A percentile compares a stretch with the other conserved stretches of the same genome.
Evolutionary conservation across 192 early-diverging fungal species (phyloP).

Genomic region (Coemansia sp.): DNA sequence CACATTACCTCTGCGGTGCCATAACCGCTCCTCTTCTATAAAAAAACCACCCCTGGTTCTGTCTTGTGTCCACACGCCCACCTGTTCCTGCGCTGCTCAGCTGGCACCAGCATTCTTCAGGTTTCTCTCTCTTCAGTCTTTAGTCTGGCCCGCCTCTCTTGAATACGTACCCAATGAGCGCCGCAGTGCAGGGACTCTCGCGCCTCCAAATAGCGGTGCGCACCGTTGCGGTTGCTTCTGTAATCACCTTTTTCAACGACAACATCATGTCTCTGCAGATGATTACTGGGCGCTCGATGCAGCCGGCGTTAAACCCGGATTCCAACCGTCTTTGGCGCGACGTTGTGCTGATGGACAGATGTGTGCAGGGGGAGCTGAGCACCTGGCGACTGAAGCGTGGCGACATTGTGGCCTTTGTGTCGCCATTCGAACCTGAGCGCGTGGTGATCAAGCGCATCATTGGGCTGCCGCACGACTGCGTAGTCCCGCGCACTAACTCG

Average conservation of each 20-base stretch:
- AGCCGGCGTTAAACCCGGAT: conserved; percentile 79
- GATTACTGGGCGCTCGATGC: conserved; percentile 59
- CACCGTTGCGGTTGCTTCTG: conserved; percentile 19
- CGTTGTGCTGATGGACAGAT: conserved; percentile 68
- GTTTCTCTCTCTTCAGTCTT: background rate
- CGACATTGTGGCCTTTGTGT: conserved; percentile 68
- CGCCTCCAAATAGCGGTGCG: conserved; percentile 13
- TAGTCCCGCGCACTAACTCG: conserved; percentile 34
- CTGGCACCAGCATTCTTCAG: background rate
- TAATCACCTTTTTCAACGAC: conserved; percentile 35
- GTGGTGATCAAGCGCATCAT: conserved; percentile 84
- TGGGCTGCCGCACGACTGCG: conserved; percentile 77
- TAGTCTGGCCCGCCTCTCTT: background rate
- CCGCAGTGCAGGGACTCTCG: conserved; percentile 5
- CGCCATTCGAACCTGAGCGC: conserved; percentile 70
- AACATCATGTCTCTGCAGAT: conserved; percentile 50
- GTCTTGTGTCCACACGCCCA: background rate
- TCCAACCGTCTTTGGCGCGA: conserved; percentile 64
- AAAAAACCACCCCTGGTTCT: too few species aligned
- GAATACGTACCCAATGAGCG: conserved; percentile 12
- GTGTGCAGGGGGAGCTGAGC: conserved; percentile 52
- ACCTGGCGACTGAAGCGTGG: conserved; percentile 57
- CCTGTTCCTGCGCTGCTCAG: too few species aligned
- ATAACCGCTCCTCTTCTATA: background rate
- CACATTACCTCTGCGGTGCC: background rate